Evolutionary conservation across 192 early-diverging fungal genomes (phyloP).

Genomic region (Coemansia sp.): DNA sequence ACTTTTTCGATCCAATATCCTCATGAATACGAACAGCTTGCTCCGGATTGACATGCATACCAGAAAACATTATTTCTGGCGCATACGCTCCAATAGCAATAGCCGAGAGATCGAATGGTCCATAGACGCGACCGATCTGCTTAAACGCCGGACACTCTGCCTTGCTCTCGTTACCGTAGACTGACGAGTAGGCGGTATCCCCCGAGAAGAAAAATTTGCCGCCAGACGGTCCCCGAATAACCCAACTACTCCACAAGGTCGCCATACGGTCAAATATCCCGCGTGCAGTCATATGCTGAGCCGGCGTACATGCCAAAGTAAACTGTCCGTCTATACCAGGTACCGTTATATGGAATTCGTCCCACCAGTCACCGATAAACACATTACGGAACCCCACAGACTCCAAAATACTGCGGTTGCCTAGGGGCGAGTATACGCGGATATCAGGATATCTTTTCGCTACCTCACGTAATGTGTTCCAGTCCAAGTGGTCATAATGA

Average conservation of each 20-base stretch:
- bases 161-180: constrained; percentile 56
- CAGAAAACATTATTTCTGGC: constrained; percentile 68
- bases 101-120: constrained; percentile 72
- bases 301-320: constrained; percentile 70
- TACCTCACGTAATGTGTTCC: constrained; percentile 63
- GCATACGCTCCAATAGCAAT: constrained; percentile 88
- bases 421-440: constrained; percentile 77
- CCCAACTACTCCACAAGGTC: constrained; percentile 84
- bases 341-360: constrained; percentile 40
- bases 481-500: constrained; percentile 89
- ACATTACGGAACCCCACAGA: constrained; percentile 61
- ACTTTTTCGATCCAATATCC: constrained; percentile 67
- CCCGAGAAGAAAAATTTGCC: constrained; percentile 54
- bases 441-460: constrained; percentile 48
- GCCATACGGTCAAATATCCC: constrained; percentile 66
- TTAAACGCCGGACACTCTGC: constrained; percentile 82
- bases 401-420: constrained; percentile 69
- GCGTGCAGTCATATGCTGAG: constrained; percentile 62
- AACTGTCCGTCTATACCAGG: constrained; percentile 20
- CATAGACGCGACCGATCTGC: constrained; percentile 75
- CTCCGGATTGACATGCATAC: constrained; percentile 78
- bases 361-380: constrained; percentile 80
- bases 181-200: constrained; percentile 80
- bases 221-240: constrained; percentile 47
- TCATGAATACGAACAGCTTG: constrained; percentile 81